Evolutionary conservation across 768 basidiomycete genomes (phyloP), one percentile per base, ranked within the genome.

Genomic region (Boletus subparvulus): DNA sequence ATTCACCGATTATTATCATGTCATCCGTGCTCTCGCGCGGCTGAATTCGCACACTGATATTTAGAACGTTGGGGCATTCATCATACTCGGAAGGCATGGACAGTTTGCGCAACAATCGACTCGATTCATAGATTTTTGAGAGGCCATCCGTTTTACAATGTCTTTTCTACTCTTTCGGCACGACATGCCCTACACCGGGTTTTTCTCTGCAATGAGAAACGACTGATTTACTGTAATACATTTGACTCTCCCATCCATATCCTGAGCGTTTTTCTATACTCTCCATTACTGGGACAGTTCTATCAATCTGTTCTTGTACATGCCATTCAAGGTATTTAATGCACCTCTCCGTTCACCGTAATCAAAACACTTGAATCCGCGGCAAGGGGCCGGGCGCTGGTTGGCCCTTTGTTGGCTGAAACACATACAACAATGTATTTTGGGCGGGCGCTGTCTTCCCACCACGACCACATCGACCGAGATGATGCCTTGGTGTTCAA

Each of bases 91-190:
- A 55, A 45, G 55, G 58, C 51, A 54, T 52, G 65, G 68, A 65
- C 62, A 54, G 39, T 56, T 68, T 53, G 36, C 30, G 49, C 61
- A 48, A 47, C 40, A 47, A 53, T 59, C 52, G 21, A 59, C 41
- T 43, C 49, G 53, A 56, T 61, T 46, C 59, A 58, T 69, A 69
- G 68, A 70, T 61, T 61, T 47, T 64, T 47, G 59, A 65, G 52
- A 56, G 49, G 51, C 56, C 53, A 54, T 55, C 44, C 54, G 21
- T 45, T 68, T 55, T 56, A 52, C 53, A 51, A 47, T 45, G 56
- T 59, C 56, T 50, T 48, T 63, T 59, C 44, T 55, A 51, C 47
- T 56, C 41, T 49, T 56, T 59, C 50, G 54, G 60, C 52, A 56
- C 43, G 30, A 45, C 43, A 47, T 52, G 43, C 52, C 45, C 40